Base-by-base conservation (phyloP, 306 rosid species). In the Cucurbita pepo region DNA sequence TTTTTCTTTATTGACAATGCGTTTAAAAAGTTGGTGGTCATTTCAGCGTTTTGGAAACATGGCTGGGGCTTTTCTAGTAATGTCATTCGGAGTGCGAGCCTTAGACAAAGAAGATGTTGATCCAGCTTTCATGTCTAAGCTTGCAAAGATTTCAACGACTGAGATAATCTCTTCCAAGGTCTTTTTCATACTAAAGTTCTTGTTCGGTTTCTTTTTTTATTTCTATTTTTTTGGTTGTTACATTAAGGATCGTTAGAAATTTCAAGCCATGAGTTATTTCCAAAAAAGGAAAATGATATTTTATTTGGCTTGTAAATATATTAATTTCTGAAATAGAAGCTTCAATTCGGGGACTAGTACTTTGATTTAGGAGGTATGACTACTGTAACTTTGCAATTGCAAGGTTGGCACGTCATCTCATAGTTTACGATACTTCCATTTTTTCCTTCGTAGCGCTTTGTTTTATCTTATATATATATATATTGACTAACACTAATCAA, bases 51-150 rank as follows among this genome's bases (percentile, higher is more conserved):
- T 90, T 41, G 97, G 98, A 15, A 90, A 93, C 58, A 86, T 93
- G 89, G 96, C 97, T n/a, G 98, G 97, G 51, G 83, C 89, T 79
- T 93, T 90, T 78, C 91, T 87, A 88, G 97, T 93, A 55, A 93
- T 93, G 96, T 87, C 98, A 45, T 87, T 82, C 45, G 98, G 91
- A 72, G 97, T 93, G 50, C 81, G 86, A 57, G 93, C 94, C 44
- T 83, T 93, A 60, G 91, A 88, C 56, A 58, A 76, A 56, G 73
- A 81, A 15, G 89, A 88, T 3, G 89, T 87, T 8, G 98, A 93
- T 78, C 58, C 93, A 76, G 62, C 82, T 78, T 93, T 90, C 79
- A 87, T 90, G 96, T 52, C 81, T 3, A 93, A 86, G 86, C 90
- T 93, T 6, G 98, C 98, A 2, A 93, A 90, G 89, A 88, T 93